These are phyloP conservation scores for Chytridium lagenaria DNA, from an alignment of 371 early-diverging fungal species.

Conservation along the genomic window DNA sequence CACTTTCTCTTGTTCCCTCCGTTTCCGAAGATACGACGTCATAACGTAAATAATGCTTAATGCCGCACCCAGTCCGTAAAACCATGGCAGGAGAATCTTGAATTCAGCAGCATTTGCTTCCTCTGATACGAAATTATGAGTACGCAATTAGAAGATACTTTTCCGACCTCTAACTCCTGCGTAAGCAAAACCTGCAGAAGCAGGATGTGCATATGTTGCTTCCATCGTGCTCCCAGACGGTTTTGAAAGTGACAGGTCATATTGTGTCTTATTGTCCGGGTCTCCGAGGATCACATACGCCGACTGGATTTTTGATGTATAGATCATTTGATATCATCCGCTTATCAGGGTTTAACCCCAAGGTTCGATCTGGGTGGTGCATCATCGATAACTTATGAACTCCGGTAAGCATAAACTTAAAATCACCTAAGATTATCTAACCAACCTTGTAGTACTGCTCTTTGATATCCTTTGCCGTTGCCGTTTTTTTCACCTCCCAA, in stretches of 20 bases:
- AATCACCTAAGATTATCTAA: not conserved
- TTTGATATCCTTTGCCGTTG: not conserved
- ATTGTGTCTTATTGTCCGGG: not conserved
- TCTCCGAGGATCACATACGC: conserved; percentile 2
- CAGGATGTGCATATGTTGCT: not conserved
- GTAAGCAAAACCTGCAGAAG: not conserved
- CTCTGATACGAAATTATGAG: not conserved
- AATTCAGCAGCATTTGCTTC: conserved; percentile 7
- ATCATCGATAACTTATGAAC: not conserved
- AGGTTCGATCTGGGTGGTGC: conserved; percentile 9
- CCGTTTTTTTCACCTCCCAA: not conserved
- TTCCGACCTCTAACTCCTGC: not conserved
- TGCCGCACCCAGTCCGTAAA: not conserved
- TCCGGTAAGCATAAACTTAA: not conserved
- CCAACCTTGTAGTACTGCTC: not conserved
- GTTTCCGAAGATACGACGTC: conserved; percentile 1
- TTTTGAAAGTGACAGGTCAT: not conserved
- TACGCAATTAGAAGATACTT: not conserved
- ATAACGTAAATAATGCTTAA: not conserved
- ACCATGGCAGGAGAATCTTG: conserved; percentile 29
- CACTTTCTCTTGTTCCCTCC: not conserved
- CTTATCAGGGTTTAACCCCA: not conserved
- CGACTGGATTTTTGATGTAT: not conserved
- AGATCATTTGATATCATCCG: not conserved
- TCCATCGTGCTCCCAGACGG: not conserved